A percentile compares a stretch with the other conserved stretches of the same genome.
Conservation (phyloP, 1,139 yeast genomes). For the Pichia sp. region DNA sequence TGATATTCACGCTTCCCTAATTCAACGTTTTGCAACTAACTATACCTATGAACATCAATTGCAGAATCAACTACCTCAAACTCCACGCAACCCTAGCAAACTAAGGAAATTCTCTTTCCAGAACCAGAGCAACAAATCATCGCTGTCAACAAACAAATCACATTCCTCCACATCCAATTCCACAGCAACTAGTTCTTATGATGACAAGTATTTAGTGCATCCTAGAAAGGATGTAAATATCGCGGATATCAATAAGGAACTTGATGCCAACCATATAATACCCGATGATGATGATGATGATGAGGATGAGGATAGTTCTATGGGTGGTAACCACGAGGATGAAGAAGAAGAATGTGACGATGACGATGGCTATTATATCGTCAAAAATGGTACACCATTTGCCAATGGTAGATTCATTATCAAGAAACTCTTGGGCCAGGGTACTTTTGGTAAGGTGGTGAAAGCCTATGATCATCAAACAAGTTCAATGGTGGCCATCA, state of each 20-base stretch:
- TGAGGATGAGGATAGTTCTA: constrained; percentile 1
- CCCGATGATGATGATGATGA: constrained; percentile 2
- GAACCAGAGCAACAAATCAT: constrained; percentile 15
- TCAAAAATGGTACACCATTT: constrained; percentile 50
- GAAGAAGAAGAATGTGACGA: constrained; percentile 45
- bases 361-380: constrained; percentile 78
- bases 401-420: constrained; percentile 65
- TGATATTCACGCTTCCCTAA: constrained; percentile 30
- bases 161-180: constrained; percentile 4
- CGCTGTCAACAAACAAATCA: constrained; percentile 4
- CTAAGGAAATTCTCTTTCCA: constrained; percentile 15
- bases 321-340: constrained; percentile 1
- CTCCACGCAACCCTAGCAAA: not conserved
- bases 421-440: constrained; percentile 77
- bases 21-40: constrained; percentile 24
- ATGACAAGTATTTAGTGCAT: constrained; percentile 18
- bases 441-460: constrained; percentile 95
- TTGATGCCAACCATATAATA: too few relatives aligned
- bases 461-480: constrained; percentile 56
- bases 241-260: constrained; percentile 6
- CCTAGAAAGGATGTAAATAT: not conserved
- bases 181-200: constrained; percentile 15
- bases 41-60: constrained; percentile 9
- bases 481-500: constrained; percentile 73
- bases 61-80: constrained; percentile 1